Percentiles rank a stretch among this genome's conserved stretches.
phyloP scores from a whole-genome alignment of 2,329 filamentous ascomycete species.

The Parafenestella ontariensis region DNA sequence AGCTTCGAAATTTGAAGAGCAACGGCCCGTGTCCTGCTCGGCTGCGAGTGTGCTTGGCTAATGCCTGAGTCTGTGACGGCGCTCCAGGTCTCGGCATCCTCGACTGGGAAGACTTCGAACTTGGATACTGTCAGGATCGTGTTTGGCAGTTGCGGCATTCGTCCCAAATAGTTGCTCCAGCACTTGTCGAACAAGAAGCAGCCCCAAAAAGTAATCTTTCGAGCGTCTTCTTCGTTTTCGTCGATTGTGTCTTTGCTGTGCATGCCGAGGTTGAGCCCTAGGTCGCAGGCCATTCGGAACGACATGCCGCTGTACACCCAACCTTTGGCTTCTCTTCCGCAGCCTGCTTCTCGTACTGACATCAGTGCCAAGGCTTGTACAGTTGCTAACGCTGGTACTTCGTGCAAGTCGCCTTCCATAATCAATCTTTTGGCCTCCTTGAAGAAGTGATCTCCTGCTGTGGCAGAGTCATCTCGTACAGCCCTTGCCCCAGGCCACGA shows the following conservation, averaged over 20 bases:
- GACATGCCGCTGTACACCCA: conserved; percentile 99
- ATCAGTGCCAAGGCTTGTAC: conserved; percentile 94
- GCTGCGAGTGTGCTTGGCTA: conserved; percentile 74
- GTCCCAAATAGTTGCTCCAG: conserved; percentile 96
- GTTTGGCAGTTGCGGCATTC: conserved; percentile 83
- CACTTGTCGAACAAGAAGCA: conserved; percentile 99
- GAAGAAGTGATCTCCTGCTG: conserved; percentile 96
- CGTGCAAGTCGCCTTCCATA: conserved; percentile 90
- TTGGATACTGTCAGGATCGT: conserved; percentile 84
- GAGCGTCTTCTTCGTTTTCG: conserved; percentile 86
- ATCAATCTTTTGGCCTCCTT: conserved; percentile 90
- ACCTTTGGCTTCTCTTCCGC: conserved; percentile 89
- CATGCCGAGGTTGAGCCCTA: conserved; percentile 84
- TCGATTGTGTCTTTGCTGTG: conserved; percentile 65
- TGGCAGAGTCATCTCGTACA: conserved; percentile 75
- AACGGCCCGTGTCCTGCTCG: conserved; percentile 78
- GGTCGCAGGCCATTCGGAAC: conserved; percentile 94
- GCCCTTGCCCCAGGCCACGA: conserved; percentile 75
- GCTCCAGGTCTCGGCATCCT: conserved; percentile 85
- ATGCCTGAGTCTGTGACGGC: conserved; percentile 87
- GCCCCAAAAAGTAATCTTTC: conserved; percentile 94
- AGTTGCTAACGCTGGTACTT: conserved; percentile 84
- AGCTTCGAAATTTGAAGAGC: conserved; percentile 77
- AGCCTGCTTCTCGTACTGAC: conserved; percentile 95
- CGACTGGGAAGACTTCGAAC: conserved; percentile 87